These are phyloP conservation scores for Endogone sp. DNA, from an alignment of 192 early-diverging fungal species.

Conservation along the genomic window DNA sequence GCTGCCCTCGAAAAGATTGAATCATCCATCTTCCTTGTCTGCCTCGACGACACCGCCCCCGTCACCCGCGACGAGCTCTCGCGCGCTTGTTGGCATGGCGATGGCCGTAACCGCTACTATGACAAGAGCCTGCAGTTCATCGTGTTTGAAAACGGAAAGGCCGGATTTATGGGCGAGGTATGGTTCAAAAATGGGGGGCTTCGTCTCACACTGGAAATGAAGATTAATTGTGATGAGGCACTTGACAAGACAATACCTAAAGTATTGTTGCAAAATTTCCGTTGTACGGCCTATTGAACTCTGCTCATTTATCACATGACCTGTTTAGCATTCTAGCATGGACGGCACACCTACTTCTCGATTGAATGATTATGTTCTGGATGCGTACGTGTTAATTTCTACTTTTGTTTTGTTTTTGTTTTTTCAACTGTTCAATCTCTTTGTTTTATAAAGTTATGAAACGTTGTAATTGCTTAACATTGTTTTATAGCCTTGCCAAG, in stretches of 20 bases:
- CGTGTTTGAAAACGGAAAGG: constrained; percentile 96
- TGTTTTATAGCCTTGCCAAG: constrained; percentile 40
- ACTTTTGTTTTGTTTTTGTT: neutral
- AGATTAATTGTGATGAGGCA: neutral
- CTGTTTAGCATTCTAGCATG: constrained; percentile 76
- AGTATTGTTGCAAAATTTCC: neutral
- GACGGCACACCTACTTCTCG: constrained; percentile 91
- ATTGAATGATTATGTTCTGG: constrained; percentile 79
- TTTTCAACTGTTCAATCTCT: too few relatives aligned
- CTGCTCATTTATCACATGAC: neutral
- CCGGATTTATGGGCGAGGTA: constrained; percentile 89
- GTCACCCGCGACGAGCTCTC: constrained; percentile 86
- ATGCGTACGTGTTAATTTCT: constrained; percentile 22
- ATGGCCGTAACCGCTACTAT: constrained; percentile 96
- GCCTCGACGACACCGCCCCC: constrained; percentile 84
- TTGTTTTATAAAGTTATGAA: too few relatives aligned
- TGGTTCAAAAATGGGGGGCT: neutral
- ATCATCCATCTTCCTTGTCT: constrained; percentile 81
- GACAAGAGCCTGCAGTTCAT: constrained; percentile 97
- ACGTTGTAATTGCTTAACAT: too few relatives aligned
- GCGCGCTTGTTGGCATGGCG: constrained; percentile 92
- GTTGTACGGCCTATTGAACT: too few relatives aligned
- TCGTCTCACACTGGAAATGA: neutral
- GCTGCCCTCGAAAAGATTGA: constrained; percentile 79
- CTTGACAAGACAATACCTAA: neutral